Percentiles rank a stretch among this genome's conserved stretches.
phyloP scores from a whole-genome alignment of 805 yeast species.

The Candida dajiaensis region DNA sequence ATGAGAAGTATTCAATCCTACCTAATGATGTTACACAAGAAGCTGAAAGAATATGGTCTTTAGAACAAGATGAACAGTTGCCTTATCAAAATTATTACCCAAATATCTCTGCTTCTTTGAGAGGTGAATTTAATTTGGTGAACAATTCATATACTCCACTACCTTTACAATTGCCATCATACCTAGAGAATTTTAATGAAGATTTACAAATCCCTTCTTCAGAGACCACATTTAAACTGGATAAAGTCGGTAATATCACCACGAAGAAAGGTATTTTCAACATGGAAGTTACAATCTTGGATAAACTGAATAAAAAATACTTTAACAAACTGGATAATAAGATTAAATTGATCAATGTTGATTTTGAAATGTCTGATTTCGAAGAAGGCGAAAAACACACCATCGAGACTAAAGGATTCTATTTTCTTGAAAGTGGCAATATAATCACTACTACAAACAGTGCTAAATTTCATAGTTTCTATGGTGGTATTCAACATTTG shows the following conservation, averaged over 20 bases:
- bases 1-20: slow-evolving; percentile 48
- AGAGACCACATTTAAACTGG: not conserved
- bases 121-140: slow-evolving; percentile 34
- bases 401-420: slow-evolving; percentile 52
- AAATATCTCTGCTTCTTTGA: slow-evolving; percentile 43
- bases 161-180: slow-evolving; percentile 19
- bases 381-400: slow-evolving; percentile 44
- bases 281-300: slow-evolving; percentile 16
- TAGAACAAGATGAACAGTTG: slow-evolving; percentile 18
- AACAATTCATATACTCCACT: slow-evolving; percentile 12
- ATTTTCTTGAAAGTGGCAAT: slow-evolving; percentile 62
- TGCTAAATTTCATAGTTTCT: slow-evolving; percentile 58
- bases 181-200: slow-evolving; percentile 14
- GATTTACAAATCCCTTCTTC: slow-evolving; percentile 9
- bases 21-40: slow-evolving; percentile 49
- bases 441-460: slow-evolving; percentile 52
- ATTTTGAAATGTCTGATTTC: slow-evolving; percentile 32
- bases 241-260: slow-evolving; percentile 27
- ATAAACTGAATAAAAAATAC: slow-evolving; percentile 13
- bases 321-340: slow-evolving; percentile 31
- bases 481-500: slow-evolving; percentile 52
- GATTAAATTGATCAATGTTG: slow-evolving; percentile 33
- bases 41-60: slow-evolving; percentile 51
- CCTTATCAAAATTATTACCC: slow-evolving; percentile 24
- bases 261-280: slow-evolving; percentile 26